A percentile compares a stretch with the other conserved stretches of the same genome.
These are phyloP conservation scores for Spongospora subterranea DNA, from an alignment of 208 protist species.

Conservation along the genomic window DNA sequence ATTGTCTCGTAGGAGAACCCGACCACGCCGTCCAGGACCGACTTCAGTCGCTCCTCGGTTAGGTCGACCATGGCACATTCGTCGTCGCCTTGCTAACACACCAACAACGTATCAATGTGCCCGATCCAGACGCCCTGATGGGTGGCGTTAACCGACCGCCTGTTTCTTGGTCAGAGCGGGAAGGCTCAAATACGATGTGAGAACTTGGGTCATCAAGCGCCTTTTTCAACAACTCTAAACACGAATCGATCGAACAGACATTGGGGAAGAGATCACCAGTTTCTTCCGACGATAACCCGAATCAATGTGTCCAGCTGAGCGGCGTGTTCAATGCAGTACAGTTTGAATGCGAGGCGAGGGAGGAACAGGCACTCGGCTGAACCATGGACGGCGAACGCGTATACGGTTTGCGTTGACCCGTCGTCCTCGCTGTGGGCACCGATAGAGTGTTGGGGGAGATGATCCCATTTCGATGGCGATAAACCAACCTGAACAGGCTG, in stretches of 20 bases:
- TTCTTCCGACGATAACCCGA: constrained; percentile 15
- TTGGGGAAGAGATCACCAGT: neutral
- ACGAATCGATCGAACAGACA: neutral
- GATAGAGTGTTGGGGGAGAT: neutral
- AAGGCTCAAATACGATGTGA: neutral
- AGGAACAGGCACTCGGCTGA: neutral
- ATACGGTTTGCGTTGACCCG: neutral
- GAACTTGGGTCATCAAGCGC: neutral
- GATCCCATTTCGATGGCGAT: no score
- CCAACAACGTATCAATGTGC: neutral
- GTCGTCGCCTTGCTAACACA: constrained; percentile 28
- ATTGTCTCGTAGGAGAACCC: neutral
- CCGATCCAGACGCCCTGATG: neutral
- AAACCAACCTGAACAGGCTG: constrained; percentile 46
- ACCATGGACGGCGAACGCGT: neutral
- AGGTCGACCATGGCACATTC: constrained; percentile 19
- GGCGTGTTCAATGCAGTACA: neutral
- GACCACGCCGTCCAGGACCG: neutral
- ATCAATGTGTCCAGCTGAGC: neutral
- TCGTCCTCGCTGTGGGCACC: neutral
- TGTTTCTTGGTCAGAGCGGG: neutral
- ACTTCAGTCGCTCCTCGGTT: neutral
- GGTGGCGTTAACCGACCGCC: no score
- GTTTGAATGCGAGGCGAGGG: neutral
- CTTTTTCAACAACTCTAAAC: neutral